A percentile compares a stretch with the other conserved stretches of the same genome.
phyloP scores from a whole-genome alignment of 345 rosid species.

The Gossypioides kirkii region DNA sequence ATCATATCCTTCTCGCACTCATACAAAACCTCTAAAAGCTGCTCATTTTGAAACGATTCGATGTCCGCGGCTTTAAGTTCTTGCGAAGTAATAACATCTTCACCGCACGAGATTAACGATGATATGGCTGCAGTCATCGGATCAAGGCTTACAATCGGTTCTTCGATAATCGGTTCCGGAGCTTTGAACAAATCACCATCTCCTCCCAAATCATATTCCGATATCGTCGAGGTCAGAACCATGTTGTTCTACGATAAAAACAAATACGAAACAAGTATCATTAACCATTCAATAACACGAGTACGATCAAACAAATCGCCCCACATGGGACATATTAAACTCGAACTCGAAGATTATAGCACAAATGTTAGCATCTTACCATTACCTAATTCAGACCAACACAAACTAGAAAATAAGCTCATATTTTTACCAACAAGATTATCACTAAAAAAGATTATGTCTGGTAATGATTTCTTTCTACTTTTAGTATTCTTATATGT shows the following conservation, averaged over 20 bases:
- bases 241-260: constrained; percentile 41
- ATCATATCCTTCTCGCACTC: constrained; percentile 82
- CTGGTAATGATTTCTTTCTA: too few relatives aligned
- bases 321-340: too few relatives aligned
- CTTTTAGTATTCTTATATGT: too few relatives aligned
- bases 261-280: constrained; percentile 1
- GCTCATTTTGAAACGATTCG: constrained; percentile 57
- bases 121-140: constrained; percentile 74
- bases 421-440: too few relatives aligned
- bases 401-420: too few relatives aligned
- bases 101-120: constrained; percentile 72
- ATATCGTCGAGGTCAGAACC: constrained; percentile 39
- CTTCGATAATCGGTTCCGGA: constrained; percentile 79
- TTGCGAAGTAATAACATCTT: constrained; percentile 51
- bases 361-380: too few relatives aligned
- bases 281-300: background rate
- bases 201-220: constrained; percentile 77
- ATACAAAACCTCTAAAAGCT: constrained; percentile 64
- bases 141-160: constrained; percentile 45
- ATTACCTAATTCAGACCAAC: too few relatives aligned
- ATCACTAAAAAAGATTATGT: too few relatives aligned
- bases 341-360: too few relatives aligned
- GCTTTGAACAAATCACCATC: constrained; percentile 91
- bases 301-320: too few relatives aligned
- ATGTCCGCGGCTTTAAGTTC: constrained; percentile 58